Percentiles rank a stretch among this genome's conserved stretches.
phyloP scores from a whole-genome alignment of 257 asterid genomes.

The Marsdenia floribunda region DNA sequence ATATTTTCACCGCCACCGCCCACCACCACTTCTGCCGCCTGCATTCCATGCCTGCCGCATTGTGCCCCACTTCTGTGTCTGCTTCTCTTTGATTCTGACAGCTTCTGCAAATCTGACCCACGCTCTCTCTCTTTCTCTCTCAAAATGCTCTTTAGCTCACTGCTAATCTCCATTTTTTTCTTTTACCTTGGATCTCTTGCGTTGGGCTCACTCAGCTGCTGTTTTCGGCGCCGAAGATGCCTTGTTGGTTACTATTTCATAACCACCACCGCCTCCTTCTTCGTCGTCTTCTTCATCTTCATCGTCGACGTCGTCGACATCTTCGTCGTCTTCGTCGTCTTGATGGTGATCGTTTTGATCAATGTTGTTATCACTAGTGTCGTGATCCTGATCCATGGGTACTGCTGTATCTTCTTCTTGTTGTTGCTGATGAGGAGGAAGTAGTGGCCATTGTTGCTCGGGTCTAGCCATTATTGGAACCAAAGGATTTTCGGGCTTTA shows the following conservation, averaged over 20 bases:
- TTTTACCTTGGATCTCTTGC: not conserved
- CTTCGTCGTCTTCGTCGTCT: slow-evolving; percentile 28
- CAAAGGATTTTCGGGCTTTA: slow-evolving; percentile 37
- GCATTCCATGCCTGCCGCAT: slow-evolving; percentile 18
- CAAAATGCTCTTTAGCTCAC: slow-evolving; percentile 16
- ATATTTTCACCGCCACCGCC: slow-evolving; percentile 28
- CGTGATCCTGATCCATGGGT: slow-evolving; percentile 31
- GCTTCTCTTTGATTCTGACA: slow-evolving; percentile 27
- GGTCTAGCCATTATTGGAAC: slow-evolving; percentile 85
- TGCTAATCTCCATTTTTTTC: not conserved
- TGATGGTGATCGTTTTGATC: slow-evolving; percentile 32
- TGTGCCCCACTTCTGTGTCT: slow-evolving; percentile 12
- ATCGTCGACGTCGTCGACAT: slow-evolving; percentile 40
- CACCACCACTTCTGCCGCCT: slow-evolving; percentile 3
- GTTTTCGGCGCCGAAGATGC: slow-evolving; percentile 43
- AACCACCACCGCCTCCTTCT: slow-evolving; percentile 35
- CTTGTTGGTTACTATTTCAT: slow-evolving; percentile 64
- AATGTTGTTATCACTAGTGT: slow-evolving; percentile 26
- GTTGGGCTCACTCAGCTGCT: slow-evolving; percentile 24
- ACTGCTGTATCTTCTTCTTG: slow-evolving; percentile 5
- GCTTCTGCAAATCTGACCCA: slow-evolving; percentile 29
- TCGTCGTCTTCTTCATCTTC: slow-evolving; percentile 35
- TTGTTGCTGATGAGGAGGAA: slow-evolving; percentile 17
- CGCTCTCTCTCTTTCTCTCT: slow-evolving; percentile 1
- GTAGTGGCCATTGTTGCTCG: slow-evolving; percentile 85